Evolutionary conservation across 2,329 filamentous ascomycete species (phyloP), one percentile per base, ranked within the genome.

Genomic region (Scedosporium dehoogii): DNA sequence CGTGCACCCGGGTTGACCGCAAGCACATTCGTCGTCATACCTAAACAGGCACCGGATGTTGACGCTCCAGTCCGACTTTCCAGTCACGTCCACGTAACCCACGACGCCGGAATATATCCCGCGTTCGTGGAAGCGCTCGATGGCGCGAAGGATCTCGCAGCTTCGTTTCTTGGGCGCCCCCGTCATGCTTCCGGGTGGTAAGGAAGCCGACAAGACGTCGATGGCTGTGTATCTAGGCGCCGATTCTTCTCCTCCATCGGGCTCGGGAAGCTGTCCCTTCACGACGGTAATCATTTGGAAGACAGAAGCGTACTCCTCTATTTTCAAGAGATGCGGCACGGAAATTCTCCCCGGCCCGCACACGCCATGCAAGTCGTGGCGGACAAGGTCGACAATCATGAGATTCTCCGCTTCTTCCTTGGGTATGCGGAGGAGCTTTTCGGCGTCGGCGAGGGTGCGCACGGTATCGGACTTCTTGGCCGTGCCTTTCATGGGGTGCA

Each of bases 301-400:
- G 1, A 97, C 91, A 23, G 87, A 92, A 57, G 90, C 88, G 71
- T 96, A 96, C 71, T 96, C 92, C 73, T 97, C 92, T 0, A 97
- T 89, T 63, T 86, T 83, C 77, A 97, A 89, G 25, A 97, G 78
- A 62, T 91, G 87, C 14, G 87, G 85, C 1, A 96, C 91, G 5
- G 76, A 73, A 1, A 97, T 91, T 63, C 84, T 83, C 0, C 86
- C 87, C 1, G 88, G 82, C 4, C 90, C 90, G 64, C 88, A 91
- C 7, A 96, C 86, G n/a, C 87, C 85, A 73, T 96, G 89, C 12
- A 97, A 79, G 73, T 97, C 93, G 70, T 97, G 93, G 0, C 93
- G 85, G n/a, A 97, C 94, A 1, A 97, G 80, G 73, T 97, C 93
- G 2, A 96, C 92, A 69, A 97, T 97, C 94, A 97, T 97, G 25